A percentile compares a stretch with the other conserved stretches of the same genome.
These are phyloP conservation scores for Yamadazyma siamensis DNA, from an alignment of 1,139 yeast genomes.

Conservation along the genomic window DNA sequence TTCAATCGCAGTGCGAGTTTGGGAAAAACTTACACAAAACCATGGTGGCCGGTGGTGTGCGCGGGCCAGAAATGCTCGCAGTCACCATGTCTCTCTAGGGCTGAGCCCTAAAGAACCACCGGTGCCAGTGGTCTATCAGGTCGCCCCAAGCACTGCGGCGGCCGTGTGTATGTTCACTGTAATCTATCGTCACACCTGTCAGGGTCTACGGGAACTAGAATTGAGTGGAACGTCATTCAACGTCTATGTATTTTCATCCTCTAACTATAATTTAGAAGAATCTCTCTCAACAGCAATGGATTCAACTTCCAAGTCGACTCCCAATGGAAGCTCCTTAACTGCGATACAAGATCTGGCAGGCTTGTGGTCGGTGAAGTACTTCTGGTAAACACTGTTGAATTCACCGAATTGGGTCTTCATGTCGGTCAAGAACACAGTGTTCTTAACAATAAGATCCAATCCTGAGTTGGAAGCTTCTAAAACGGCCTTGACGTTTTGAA, in stretches of 20 bases:
- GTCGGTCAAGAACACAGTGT: constrained; percentile 84
- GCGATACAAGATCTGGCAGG: constrained; percentile 98
- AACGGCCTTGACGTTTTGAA: constrained; percentile 71
- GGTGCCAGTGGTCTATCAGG: too few relatives aligned
- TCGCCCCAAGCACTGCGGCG: too few relatives aligned
- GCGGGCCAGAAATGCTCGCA: too few relatives aligned
- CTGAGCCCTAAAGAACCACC: too few relatives aligned
- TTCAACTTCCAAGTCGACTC: constrained; percentile 72
- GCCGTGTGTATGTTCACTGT: too few relatives aligned
- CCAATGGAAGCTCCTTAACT: constrained; percentile 81
- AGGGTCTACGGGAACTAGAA: too few relatives aligned
- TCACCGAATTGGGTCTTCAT: constrained; percentile 70
- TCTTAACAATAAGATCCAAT: constrained; percentile 78
- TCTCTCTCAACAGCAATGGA: constrained; percentile 70
- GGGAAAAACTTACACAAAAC: too few relatives aligned
- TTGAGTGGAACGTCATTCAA: too few relatives aligned
- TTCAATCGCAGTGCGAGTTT: constrained; percentile 5
- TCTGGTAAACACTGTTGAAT: constrained; percentile 79
- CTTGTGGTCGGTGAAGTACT: constrained; percentile 76
- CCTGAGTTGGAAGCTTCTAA: constrained; percentile 81
- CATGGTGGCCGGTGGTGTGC: too few relatives aligned
- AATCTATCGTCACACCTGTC: too few relatives aligned
- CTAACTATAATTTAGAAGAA: constrained; percentile 36
- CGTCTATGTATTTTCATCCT: too few relatives aligned
- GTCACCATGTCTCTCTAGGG: too few relatives aligned